Evolutionary conservation across 805 yeast genomes (phyloP), one percentile per base, ranked within the genome.

Genomic region (Blastobotrys chiropterorum): DNA sequence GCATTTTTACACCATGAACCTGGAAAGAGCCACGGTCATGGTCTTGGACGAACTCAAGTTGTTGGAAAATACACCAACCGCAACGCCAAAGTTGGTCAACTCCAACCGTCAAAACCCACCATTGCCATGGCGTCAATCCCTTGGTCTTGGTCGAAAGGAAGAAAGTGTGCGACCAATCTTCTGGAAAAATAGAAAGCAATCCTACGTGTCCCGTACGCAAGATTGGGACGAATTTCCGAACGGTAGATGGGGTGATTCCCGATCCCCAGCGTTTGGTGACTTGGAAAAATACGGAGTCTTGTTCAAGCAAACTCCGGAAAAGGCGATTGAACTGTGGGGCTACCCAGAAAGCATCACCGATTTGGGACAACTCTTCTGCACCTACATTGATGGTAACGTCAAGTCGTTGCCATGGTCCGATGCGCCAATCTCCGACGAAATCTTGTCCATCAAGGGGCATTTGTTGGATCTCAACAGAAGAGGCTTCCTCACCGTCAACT

Each of bases 141-240:
- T 90, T 57, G 85, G 87, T 58, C 90, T 94, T 47, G 79, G 78
- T 57, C 79, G 97, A 69, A 77, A 78, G 52, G 80, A 83, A 55
- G 97, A 90, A 68, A 72, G 84, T 31, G 90, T 92, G 48, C 81
- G 97, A 64, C 98, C 98, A 15, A 92, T 92, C 56, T 92, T 92
- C 69, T 92, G 98, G 98, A 86, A 88, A 66, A 86, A 89, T 68
- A 81, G 97, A 73, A 90, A 90, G 62, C 86, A 85, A 68, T 83
- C 95, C 14, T 92, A 92, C 67, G 82, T 89, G 55, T 79, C 89
- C 46, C 79, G 98, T 68, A 92, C 97, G 6, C 81, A 94, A 21
- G 84, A 85, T 52, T 94, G 99, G 90, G 99, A 94, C 71, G 99
- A 94, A 68, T 94, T 92, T 65, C 99, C 99, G 48, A 94, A 92